Evolutionary conservation across 176 grass and related monocot species (phyloP).

Genomic region (Puccinellia tenuiflora): DNA sequence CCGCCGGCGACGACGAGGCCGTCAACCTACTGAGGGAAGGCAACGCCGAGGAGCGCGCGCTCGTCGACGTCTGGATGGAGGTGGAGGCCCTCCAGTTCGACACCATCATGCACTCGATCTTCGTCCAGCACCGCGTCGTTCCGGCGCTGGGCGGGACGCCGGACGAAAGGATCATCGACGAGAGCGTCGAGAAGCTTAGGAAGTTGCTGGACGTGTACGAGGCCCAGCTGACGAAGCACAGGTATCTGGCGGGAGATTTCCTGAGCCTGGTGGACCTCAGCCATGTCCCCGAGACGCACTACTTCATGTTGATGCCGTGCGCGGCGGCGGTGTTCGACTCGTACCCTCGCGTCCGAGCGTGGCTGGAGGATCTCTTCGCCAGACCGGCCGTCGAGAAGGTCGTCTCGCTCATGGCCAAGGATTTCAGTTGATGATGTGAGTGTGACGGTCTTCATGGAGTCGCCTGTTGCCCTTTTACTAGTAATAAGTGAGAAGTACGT

Average conservation of each 20-base stretch:
- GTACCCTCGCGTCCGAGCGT: conserved; percentile 25
- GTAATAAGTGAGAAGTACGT: not conserved
- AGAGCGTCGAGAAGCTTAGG: not conserved
- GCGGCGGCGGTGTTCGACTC: not conserved
- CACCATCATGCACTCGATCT: not conserved
- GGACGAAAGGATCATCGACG: not conserved
- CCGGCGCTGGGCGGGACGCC: not conserved
- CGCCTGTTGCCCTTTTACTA: no score
- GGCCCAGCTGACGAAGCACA: not conserved
- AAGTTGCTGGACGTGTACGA: conserved; percentile 2
- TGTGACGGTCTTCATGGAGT: no score
- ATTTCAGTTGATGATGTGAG: not conserved
- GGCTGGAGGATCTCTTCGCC: conserved; percentile 1
- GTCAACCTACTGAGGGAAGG: not conserved
- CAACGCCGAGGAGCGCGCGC: not conserved
- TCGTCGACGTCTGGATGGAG: not conserved
- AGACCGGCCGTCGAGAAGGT: conserved; percentile 23
- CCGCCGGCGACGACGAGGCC: no score
- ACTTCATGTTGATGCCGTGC: conserved; percentile 13
- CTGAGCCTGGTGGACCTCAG: conserved; percentile 27
- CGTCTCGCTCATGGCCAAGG: not conserved
- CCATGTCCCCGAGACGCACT: conserved; percentile 20
- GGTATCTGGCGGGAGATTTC: not conserved
- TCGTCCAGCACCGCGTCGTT: not conserved
- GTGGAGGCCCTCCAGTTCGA: not conserved